Base-by-base conservation (phyloP, 176 grass and related monocot species). In the Juncus effusus region DNA sequence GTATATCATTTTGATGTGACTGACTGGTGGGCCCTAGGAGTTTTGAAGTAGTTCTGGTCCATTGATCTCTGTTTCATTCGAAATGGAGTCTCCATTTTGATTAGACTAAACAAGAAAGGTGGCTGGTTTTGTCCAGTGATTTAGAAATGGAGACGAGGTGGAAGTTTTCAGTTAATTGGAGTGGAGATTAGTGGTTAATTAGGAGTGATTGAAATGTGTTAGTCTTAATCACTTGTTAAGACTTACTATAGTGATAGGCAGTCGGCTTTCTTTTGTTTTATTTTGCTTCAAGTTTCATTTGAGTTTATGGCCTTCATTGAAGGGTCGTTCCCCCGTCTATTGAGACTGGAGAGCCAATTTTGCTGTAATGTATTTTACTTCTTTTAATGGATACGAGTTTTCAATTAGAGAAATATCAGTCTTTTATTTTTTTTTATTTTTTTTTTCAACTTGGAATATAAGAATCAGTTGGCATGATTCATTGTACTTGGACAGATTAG, bases 331-430 rank as follows among this genome's bases (percentile, higher is more conserved):
- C 19, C 19, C 19, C 19, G 19, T 28, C 19, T 28, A 28, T 28
- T 28, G 19, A 28, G 66, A 69, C 36, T 56, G 36, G 51, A 69
- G 66, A 69, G 56, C 56, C 66, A 70, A 56, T 70, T 70, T 70
- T 70, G 66, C 40, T 70, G 66, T 56, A 41, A 36, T 70, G 50
- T 2, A 55, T 38, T 70, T 56, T 56, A 40, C n/a, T 2, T 3
- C 51, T 56, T 56, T 70, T 70, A 70, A 70, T 70, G 51, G 66
- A 56, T 70, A 56, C 56, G 12, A 13, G 49, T 5, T 13, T 55
- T 54, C 55, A 54, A 39, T 70, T 70, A 70, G 36, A 56, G 19
- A 56, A 40, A 36, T 54, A 7, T 70, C 51, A 11, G 37, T 70
- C 41, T 70, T 53, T 16, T 28, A 28, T 28, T 28, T 28, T 28